These are phyloP conservation scores for Sutorius eximius DNA, from an alignment of 1,284 basidiomycete species.

Conservation along the genomic window DNA sequence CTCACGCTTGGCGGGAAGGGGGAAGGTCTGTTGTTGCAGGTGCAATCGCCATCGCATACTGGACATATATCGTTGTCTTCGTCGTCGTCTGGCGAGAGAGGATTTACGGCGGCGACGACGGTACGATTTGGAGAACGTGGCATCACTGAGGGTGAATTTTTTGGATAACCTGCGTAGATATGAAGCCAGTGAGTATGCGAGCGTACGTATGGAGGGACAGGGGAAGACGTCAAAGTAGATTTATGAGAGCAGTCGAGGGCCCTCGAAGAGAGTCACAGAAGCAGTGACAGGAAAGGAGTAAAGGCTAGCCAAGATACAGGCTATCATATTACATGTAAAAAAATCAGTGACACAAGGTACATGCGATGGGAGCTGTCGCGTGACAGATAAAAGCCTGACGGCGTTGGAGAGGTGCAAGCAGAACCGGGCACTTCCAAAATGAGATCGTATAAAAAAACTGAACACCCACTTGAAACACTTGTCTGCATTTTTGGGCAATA, in stretches of 20 bases:
- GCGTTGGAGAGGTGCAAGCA: conserved; percentile 25
- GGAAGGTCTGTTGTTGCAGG: conserved; percentile 53
- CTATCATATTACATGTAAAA: conserved; percentile 40
- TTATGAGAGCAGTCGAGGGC: conserved; percentile 17
- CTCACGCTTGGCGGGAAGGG: conserved; percentile 29
- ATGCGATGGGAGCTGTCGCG: conserved; percentile 38
- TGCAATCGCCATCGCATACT: conserved; percentile 83
- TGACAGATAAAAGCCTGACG: conserved; percentile 36
- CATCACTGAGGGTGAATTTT: conserved; percentile 60
- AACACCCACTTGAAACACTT: conserved; percentile 46
- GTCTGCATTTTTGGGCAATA: conserved; percentile 46
- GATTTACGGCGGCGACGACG: conserved; percentile 46
- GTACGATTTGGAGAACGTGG: conserved; percentile 67
- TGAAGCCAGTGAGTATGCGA: conserved; percentile 20
- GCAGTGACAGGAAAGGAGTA: conserved; percentile 11
- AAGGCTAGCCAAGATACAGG: conserved; percentile 12
- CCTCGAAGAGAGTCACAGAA: conserved; percentile 27
- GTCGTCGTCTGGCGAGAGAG: conserved; percentile 46
- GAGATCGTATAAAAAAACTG: conserved; percentile 23
- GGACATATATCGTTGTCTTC: conserved; percentile 82
- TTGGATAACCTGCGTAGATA: conserved; percentile 48
- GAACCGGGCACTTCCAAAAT: conserved; percentile 28
- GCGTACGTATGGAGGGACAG: conserved; percentile 26
- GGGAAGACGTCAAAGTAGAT: conserved; percentile 26
- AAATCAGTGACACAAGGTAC: conserved; percentile 35